These are phyloP conservation scores for Lipomyces orientalis DNA, from an alignment of 805 yeast species.

Conservation along the genomic window DNA sequence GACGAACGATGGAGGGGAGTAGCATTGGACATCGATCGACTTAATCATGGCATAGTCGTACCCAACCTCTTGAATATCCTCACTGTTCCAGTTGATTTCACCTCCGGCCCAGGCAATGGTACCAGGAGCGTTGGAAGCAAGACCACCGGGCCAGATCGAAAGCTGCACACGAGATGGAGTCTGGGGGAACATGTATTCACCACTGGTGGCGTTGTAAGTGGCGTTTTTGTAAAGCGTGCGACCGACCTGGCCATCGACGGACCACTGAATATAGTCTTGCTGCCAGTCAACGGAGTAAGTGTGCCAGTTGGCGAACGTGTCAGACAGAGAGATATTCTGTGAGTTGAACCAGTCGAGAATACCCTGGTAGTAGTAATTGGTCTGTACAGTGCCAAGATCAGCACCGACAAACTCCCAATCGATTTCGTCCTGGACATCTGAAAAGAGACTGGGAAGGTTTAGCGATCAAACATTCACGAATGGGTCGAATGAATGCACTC, in stretches of 20 bases:
- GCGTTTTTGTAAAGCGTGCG: slow-evolving; percentile 63
- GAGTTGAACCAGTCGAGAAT: slow-evolving; percentile 68
- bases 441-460: slow-evolving; percentile 53
- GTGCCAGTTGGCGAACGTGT: slow-evolving; percentile 72
- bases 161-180: slow-evolving; percentile 78
- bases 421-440: slow-evolving; percentile 88
- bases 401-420: slow-evolving; percentile 88
- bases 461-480: background rate
- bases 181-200: slow-evolving; percentile 84
- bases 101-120: slow-evolving; percentile 85
- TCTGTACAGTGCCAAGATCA: slow-evolving; percentile 67
- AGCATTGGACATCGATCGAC: slow-evolving; percentile 66
- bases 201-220: slow-evolving; percentile 72
- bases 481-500: background rate
- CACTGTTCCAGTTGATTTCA: slow-evolving; percentile 76
- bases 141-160: slow-evolving; percentile 61
- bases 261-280: slow-evolving; percentile 67
- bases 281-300: slow-evolving; percentile 89
- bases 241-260: slow-evolving; percentile 70
- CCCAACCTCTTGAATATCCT: slow-evolving; percentile 76
- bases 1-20: slow-evolving; percentile 70
- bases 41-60: slow-evolving; percentile 74
- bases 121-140: slow-evolving; percentile 58
- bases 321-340: slow-evolving; percentile 49
- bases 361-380: slow-evolving; percentile 84